A percentile compares a stretch with the other conserved stretches of the same genome.
phyloP scores from a whole-genome alignment of 164 flowering plant genomes.

The Dillenia suffruticosa region DNA sequence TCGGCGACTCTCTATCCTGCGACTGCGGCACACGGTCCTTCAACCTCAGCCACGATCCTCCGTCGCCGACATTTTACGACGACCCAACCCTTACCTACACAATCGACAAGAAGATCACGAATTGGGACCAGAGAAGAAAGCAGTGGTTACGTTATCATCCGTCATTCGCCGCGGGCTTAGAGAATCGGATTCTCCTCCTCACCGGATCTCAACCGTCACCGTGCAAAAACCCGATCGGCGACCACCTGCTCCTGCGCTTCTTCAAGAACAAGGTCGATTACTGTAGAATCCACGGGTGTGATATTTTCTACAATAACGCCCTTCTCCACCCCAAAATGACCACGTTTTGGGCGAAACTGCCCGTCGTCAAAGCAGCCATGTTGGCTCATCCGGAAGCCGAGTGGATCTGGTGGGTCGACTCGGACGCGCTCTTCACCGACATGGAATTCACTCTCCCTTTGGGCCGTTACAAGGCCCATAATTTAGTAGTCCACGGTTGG shows the following conservation, averaged over 20 bases:
- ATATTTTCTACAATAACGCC: conserved; percentile 44
- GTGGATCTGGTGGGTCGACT: conserved; percentile 99
- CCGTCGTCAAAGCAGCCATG: conserved; percentile 80
- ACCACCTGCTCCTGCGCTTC: conserved; percentile 37
- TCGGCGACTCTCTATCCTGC: not conserved
- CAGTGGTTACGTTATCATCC: conserved; percentile 35
- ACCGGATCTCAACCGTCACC: conserved; percentile 34
- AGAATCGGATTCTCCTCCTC: conserved; percentile 17
- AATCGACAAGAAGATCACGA: conserved; percentile 17
- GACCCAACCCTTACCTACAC: conserved; percentile 36
- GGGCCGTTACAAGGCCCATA: conserved; percentile 47
- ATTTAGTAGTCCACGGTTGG: conserved; percentile 89
- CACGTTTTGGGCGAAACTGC: conserved; percentile 81
- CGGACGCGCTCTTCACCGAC: conserved; percentile 90
- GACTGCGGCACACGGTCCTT: conserved; percentile 3
- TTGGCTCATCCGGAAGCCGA: conserved; percentile 95
- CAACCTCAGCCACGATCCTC: conserved; percentile 20
- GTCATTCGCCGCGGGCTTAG: conserved; percentile 16
- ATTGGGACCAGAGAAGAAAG: conserved; percentile 38
- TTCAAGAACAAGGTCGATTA: conserved; percentile 61
- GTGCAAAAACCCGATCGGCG: conserved; percentile 43
- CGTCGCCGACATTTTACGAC: conserved; percentile 32
- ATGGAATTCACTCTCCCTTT: conserved; percentile 90
- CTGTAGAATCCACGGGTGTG: conserved; percentile 41
- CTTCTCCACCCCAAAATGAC: conserved; percentile 60